Evolutionary conservation across 2,329 filamentous ascomycete species (phyloP), one percentile per base, ranked within the genome.

Genomic region (Phaeosphaeria sp.): DNA sequence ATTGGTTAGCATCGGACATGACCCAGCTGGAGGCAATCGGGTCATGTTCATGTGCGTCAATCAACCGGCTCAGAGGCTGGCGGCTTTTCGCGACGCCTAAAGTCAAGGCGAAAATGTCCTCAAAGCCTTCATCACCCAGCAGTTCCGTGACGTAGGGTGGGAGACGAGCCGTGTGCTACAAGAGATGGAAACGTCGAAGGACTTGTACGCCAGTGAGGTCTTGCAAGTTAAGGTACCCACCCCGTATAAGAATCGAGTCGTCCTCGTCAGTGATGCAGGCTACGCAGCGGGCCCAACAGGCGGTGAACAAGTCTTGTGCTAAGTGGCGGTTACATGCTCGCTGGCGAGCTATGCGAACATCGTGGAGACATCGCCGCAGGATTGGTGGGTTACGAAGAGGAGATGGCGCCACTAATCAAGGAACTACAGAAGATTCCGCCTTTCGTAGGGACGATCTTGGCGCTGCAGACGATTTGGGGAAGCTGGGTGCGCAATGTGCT

Each of bases 241-340:
- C 4, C 84, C 78, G 81, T 80, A 71, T 11, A 71, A 72, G 0
- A 81, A 82, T 0, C 79, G 84, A 0, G 77, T 86, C 2, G 79
- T 76, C 2, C 73, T 86, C 0, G 54, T 86, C 0, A 85, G 84
- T 0, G 85, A 88, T 60, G 82, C 85, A 1, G 77, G 64, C 0
- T 73, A 72, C 51, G 74, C 15, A 55, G 50, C 43, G 20, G 69
- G 67, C 22, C 65, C 58, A 1, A 60, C 60, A 43, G 65, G 65
- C 7, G 39, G 63, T 10, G 66, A 5, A 62, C 65, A 4, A 71
- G 65, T 15, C 59, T 73, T 6, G 74, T 75, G 6, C 67, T 79
- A n/a, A 54, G 72, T 27, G 25, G 25, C 25, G 25, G 25, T 9
- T 27, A 27, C 25, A 27, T 27, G 9, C 9, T 27, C 5, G 25